Percentiles rank a stretch among this genome's conserved stretches.
Evolutionary conservation across 2,329 filamentous ascomycete genomes (phyloP).

Genomic region (Colletotrichum paranaense): DNA sequence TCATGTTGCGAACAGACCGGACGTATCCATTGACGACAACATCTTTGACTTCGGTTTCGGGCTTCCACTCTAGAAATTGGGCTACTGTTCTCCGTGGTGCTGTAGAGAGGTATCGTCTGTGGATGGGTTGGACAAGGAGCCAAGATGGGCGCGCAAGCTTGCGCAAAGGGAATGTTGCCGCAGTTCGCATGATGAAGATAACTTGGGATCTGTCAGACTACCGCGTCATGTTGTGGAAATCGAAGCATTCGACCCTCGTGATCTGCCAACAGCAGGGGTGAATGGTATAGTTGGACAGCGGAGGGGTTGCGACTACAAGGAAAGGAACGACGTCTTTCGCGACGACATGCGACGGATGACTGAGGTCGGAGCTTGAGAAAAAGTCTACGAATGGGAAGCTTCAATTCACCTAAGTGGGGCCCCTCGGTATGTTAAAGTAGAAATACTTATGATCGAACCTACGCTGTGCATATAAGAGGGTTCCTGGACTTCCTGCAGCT

Average conservation of each 20-base stretch:
- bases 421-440: not conserved
- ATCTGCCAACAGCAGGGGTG: not conserved
- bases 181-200: not conserved
- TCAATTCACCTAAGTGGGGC: not conserved
- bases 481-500: too few relatives aligned
- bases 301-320: not conserved
- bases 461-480: too few relatives aligned
- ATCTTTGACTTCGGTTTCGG: slow-evolving; percentile 54
- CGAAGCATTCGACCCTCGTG: too few relatives aligned
- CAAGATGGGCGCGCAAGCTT: not conserved
- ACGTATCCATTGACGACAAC: slow-evolving; percentile 82
- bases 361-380: slow-evolving; percentile 10
- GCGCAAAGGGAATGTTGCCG: not conserved
- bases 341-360: slow-evolving; percentile 19
- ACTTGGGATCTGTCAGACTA: not conserved
- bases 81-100: slow-evolving; percentile 59
- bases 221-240: not conserved
- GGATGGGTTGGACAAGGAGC: not conserved
- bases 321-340: slow-evolving; percentile 7
- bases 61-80: slow-evolving; percentile 65
- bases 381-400: slow-evolving; percentile 22
- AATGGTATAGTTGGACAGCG: not conserved
- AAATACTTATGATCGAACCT: accelerated
- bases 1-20: slow-evolving; percentile 87
- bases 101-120: slow-evolving; percentile 46